These are phyloP conservation scores for Hansfordia pulvinata DNA, from an alignment of 2,329 filamentous ascomycete genomes.

Conservation along the genomic window DNA sequence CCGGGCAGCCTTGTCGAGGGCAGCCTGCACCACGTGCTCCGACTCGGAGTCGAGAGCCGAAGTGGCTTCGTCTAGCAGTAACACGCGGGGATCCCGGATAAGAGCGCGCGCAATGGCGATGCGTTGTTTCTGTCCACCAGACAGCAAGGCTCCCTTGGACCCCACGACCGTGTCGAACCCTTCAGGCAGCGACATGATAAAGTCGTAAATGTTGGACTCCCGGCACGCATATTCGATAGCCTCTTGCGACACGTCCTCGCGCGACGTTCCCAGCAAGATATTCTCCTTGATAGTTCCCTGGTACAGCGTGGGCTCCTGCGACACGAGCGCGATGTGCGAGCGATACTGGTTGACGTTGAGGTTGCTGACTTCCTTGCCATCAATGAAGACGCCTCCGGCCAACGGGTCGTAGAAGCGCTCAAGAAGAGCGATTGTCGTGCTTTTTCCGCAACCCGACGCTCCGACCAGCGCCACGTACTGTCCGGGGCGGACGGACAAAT, in stretches of 20 bases:
- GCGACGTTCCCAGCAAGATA: slow-evolving; percentile 63
- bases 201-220: slow-evolving; percentile 87
- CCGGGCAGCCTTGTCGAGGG: slow-evolving; percentile 69
- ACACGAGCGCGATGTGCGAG: slow-evolving; percentile 71
- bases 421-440: slow-evolving; percentile 79
- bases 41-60: slow-evolving; percentile 63
- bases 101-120: slow-evolving; percentile 86
- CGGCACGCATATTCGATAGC: slow-evolving; percentile 67
- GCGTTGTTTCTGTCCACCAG: slow-evolving; percentile 88
- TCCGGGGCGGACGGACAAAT: slow-evolving; percentile 59
- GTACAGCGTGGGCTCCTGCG: slow-evolving; percentile 89
- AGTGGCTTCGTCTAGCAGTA: slow-evolving; percentile 74
- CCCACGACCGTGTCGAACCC: slow-evolving; percentile 80
- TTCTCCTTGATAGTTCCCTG: slow-evolving; percentile 88
- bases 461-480: slow-evolving; percentile 85
- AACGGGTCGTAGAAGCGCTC: slow-evolving; percentile 93
- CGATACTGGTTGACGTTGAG: slow-evolving; percentile 83
- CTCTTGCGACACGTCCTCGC: slow-evolving; percentile 55
- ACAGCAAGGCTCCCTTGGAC: slow-evolving; percentile 72
- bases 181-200: slow-evolving; percentile 74
- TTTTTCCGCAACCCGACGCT: slow-evolving; percentile 90
- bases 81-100: slow-evolving; percentile 77
- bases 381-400: slow-evolving; percentile 65
- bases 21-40: slow-evolving; percentile 70
- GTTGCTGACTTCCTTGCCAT: slow-evolving; percentile 67